Conservation (phyloP, 345 rosid genomes). For the Populus nigra region DNA sequence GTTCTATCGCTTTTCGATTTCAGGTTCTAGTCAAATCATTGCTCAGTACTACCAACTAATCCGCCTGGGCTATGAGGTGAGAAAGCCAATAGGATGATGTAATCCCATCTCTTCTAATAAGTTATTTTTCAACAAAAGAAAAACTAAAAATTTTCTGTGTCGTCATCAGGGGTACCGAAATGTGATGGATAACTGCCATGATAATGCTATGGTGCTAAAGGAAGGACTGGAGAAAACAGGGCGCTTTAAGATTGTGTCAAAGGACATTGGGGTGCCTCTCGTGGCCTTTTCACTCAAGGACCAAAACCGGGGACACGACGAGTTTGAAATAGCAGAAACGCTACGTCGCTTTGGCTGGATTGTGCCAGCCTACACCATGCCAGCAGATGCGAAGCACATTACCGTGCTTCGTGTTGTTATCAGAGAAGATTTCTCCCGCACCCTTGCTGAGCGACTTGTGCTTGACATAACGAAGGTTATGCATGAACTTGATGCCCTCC, state of each 20-base stretch:
- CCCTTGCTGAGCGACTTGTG: slow-evolving; percentile 86
- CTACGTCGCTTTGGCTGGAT: slow-evolving; percentile 94
- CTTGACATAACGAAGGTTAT: slow-evolving; percentile 69
- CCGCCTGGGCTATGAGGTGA: slow-evolving; percentile 77
- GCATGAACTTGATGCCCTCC: slow-evolving; percentile 65
- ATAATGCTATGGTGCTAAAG: slow-evolving; percentile 64
- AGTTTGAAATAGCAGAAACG: slow-evolving; percentile 74
- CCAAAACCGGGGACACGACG: slow-evolving; percentile 50
- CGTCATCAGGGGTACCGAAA: slow-evolving; percentile 66
- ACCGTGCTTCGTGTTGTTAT: slow-evolving; percentile 90
- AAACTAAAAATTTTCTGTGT: neutral
- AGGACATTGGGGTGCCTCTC: slow-evolving; percentile 77
- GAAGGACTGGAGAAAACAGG: slow-evolving; percentile 75
- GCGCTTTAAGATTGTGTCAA: slow-evolving; percentile 71
- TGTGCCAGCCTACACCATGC: slow-evolving; percentile 91
- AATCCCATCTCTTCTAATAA: neutral
- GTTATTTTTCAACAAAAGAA: neutral
- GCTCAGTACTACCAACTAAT: slow-evolving; percentile 93
- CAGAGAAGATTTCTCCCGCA: slow-evolving; percentile 88
- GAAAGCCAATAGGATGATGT: neutral
- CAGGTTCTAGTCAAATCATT: slow-evolving; percentile 81
- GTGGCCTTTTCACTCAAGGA: slow-evolving; percentile 90
- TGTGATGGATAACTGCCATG: slow-evolving; percentile 85
- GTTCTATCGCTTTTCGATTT: neutral
- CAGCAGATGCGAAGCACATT: slow-evolving; percentile 78